Base-by-base conservation (phyloP, 257 asterid genomes). In the Solanum chmielewskii region DNA sequence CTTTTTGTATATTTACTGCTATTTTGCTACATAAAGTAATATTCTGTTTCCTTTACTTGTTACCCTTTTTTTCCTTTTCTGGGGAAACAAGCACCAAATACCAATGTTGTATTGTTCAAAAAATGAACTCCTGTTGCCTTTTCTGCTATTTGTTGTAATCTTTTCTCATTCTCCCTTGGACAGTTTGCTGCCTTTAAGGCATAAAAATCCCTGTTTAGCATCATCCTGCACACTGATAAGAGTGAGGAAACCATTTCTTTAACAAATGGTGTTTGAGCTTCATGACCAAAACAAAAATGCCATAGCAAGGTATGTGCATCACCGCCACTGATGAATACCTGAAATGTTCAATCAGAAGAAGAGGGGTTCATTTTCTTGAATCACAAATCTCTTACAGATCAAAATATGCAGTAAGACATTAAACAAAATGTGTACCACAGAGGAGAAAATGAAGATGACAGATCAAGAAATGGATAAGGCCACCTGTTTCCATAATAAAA, bases 401-500 rank as follows among this genome's bases (percentile, higher is more conserved):
- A 27, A 80, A 47, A 27, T 18, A 0, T 20, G 44, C 29, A 81
- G 33, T 20, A 27, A 27, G 41, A 25, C 66, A 29, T 80, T 47
- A 31, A 2, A 80, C 27, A 29, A 80, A 70, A 9, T 74, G 87
- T 93, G 62, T 97, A 95, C 99, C 98, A 97, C 59, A 97, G 83
- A 77, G 98, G 98, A 87, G 99, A 90, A 90, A 93, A 94, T 83
- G 98, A 90, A 86, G 97, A 95, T 75, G 97, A 92, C 88, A 97
- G 83, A 88, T 97, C 98, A 83, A 97, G 98, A 90, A 97, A 94
- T n/a, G 98, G 98, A 88, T 95, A 97, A 29, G 98, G 96, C 99
- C 98, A 97, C 98, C 98, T 97, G 98, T 86, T 87, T 80, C 81
- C 9, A 86, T 52, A 71, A 52, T n/a, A 8, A 49, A 0, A 47